Evolutionary conservation across 169 alveolate species (phyloP).

Genomic region (Plasmodium cynomolgi): DNA sequence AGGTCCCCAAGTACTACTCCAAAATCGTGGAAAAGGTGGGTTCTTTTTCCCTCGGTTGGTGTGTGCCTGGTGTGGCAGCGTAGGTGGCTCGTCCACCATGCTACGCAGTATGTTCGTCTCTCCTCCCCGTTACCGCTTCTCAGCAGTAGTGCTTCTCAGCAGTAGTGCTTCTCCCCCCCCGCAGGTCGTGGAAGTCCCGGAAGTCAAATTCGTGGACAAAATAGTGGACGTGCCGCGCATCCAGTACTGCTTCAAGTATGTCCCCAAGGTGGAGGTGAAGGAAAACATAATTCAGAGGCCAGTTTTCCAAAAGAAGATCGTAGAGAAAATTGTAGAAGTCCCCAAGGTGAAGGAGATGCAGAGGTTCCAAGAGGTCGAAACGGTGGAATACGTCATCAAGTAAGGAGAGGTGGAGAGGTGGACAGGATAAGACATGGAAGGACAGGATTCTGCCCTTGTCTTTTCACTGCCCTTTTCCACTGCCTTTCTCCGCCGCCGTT

Average conservation of each 20-base stretch:
- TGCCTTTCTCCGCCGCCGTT: background rate
- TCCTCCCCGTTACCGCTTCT: background rate
- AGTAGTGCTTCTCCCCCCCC: background rate
- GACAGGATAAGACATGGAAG: background rate
- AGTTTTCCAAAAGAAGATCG: conserved; percentile 82
- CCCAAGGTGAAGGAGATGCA: conserved; percentile 83
- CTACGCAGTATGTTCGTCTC: background rate
- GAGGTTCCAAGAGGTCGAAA: conserved; percentile 83
- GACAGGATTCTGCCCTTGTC: background rate
- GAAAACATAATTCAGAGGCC: conserved; percentile 86
- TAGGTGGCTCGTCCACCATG: background rate
- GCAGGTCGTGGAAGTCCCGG: conserved; percentile 88
- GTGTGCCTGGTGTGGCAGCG: background rate
- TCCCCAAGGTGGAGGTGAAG: conserved; percentile 86
- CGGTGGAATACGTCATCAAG: conserved; percentile 84
- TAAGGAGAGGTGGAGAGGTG: background rate
- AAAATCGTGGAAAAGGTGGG: conserved; percentile 86
- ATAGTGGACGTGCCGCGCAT: conserved; percentile 85
- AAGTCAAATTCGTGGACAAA: conserved; percentile 86
- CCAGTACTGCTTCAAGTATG: conserved; percentile 84
- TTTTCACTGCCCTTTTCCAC: background rate
- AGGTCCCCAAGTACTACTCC: conserved; percentile 87
- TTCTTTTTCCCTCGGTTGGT: background rate
- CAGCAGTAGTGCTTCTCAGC: background rate
- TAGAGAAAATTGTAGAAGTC: conserved; percentile 88